Evolutionary conservation across 352 stramenopile genomes (phyloP), one percentile per base, ranked within the genome.

Genomic region (Phytophthora idaei): DNA sequence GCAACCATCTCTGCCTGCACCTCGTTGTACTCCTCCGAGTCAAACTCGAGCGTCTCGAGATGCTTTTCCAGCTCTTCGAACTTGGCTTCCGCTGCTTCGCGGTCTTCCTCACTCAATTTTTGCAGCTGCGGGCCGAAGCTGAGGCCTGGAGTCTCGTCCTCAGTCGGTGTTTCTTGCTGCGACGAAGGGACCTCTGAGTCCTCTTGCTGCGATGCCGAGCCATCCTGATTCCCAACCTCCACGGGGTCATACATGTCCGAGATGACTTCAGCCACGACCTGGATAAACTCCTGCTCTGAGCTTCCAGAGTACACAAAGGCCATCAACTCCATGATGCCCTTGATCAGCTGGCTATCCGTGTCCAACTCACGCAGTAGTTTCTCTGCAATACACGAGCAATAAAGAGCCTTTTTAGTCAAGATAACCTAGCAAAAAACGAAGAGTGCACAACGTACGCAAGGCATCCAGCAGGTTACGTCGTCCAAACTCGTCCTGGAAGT

Each of bases 401-500:
- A 47, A 45, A 56, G 47, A 37, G 32, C 32, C 0, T 7, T 11
- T 12, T 37, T 12, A 37, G 32, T 37, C 32, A 9, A 37, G 32
- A 37, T 37, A 37, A 9, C 5, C 6, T 14, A 21, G 21, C 27
- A 37, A 8, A 31, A 15, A 10, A 37, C 17, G 12, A 21, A 39
- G 9, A 64, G n/a, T 69, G 4, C 11, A 42, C 15, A 41, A 64
- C 81, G 61, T 73, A 90, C 85, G 81, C 47, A 93, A 53, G 8
- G 75, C 75, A 46, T 89, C 79, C 5, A 93, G 73, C n/a, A 93
- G 67, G 32, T 81, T 76, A 11, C 83, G 78, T n/a, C 83, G 83
- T 7, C 86, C 86, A 50, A 92, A 90, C 50, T 94, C 86, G 54
- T 94, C 86, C 51, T 92, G 84, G 54, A 89, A 92, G 63, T 94